Conservation (phyloP, 306 rosid genomes). For the Spatholobus suberectus region DNA sequence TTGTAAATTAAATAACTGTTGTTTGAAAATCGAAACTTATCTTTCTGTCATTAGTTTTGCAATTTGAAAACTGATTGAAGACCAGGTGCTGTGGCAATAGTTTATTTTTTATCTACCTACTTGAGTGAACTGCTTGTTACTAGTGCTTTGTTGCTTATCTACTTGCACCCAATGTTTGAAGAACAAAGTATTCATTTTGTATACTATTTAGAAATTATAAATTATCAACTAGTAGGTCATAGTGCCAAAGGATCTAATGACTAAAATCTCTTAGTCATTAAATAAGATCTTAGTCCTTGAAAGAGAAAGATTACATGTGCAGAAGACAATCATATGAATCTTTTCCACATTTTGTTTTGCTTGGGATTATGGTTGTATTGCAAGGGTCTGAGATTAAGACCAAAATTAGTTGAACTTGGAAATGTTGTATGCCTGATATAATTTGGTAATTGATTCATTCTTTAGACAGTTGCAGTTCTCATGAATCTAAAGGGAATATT, state of each 20-base stretch:
- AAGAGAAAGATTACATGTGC: neutral
- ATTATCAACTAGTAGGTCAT: neutral
- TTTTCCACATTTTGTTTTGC: neutral
- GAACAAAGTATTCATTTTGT: neutral
- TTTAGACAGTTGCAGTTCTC: neutral
- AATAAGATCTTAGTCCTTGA: neutral
- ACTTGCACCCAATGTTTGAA: constrained; percentile 3
- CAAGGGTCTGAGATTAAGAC: neutral
- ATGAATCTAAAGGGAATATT: constrained; percentile 9
- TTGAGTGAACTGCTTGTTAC: constrained; percentile 20
- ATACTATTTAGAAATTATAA: neutral
- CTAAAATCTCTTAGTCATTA: constrained; percentile 7
- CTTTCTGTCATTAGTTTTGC: constrained; percentile 5
- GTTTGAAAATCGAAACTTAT: neutral
- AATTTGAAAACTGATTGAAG: constrained; percentile 21
- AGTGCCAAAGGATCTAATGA: neutral
- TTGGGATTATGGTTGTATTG: neutral
- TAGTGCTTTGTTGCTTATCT: neutral
- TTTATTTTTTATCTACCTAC: constrained; percentile 11
- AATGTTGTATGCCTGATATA: constrained; percentile 24
- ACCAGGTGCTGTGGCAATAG: neutral
- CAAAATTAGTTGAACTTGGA: constrained; percentile 11
- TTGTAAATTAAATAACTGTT: neutral
- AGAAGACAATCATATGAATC: constrained; percentile 6
- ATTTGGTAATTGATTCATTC: constrained; percentile 12